phyloP scores from a whole-genome alignment of 1,284 basidiomycete species.

The Meripilus lineatus region DNA sequence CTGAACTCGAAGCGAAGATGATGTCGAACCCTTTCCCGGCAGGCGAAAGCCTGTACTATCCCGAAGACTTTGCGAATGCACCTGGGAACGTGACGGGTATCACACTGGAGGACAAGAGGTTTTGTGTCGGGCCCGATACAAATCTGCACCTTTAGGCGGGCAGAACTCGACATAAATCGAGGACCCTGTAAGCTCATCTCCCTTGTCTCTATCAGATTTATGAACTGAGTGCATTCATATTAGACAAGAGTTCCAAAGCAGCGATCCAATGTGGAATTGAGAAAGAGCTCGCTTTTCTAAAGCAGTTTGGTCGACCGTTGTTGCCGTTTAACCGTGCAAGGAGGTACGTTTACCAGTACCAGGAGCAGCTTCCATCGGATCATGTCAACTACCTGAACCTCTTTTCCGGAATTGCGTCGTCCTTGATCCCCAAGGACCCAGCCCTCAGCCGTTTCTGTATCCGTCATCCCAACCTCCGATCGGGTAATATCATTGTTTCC shows the following conservation, averaged over 20 bases:
- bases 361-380: slow-evolving; percentile 42
- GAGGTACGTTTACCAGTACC: slow-evolving; percentile 39
- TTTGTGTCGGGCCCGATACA: slow-evolving; percentile 46
- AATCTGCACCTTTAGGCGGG: slow-evolving; percentile 38
- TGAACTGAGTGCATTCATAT: slow-evolving; percentile 16
- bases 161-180: slow-evolving; percentile 40
- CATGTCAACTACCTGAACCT: slow-evolving; percentile 32
- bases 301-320: slow-evolving; percentile 43
- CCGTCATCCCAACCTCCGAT: slow-evolving; percentile 32
- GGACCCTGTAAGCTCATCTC: slow-evolving; percentile 44
- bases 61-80: slow-evolving; percentile 36
- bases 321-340: slow-evolving; percentile 40
- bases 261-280: slow-evolving; percentile 36
- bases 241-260: slow-evolving; percentile 41
- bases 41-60: slow-evolving; percentile 48
- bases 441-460: slow-evolving; percentile 25
- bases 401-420: slow-evolving; percentile 33
- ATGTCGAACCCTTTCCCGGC: slow-evolving; percentile 34
- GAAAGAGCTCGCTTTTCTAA: slow-evolving; percentile 47
- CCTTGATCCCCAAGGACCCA: slow-evolving; percentile 29
- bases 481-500: slow-evolving; percentile 31
- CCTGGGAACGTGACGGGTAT: slow-evolving; percentile 27
- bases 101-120: slow-evolving; percentile 34
- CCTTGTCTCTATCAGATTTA: slow-evolving; percentile 32
- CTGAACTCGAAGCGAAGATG: slow-evolving; percentile 5